phyloP scores from a whole-genome alignment of 164 flowering plant species.

The Nelumbo lutea region DNA sequence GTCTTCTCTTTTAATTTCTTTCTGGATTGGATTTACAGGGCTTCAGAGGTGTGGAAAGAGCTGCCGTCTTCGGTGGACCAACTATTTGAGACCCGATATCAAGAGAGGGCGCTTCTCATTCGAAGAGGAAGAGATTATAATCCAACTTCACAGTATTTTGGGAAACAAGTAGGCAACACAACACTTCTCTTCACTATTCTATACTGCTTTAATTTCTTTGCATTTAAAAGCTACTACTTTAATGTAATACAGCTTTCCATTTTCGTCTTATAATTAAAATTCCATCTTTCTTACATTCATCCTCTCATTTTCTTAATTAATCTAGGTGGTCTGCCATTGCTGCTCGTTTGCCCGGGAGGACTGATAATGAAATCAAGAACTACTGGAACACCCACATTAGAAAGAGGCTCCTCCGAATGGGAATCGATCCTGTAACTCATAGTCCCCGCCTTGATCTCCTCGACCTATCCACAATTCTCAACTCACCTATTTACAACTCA shows the following conservation, averaged over 20 bases:
- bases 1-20: neutral
- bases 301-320: neutral
- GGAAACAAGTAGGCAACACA: conserved; percentile 53
- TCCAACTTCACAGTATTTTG: conserved; percentile 50
- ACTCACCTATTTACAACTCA: conserved; percentile 40
- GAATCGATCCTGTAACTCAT: conserved; percentile 73
- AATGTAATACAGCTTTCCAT: too few relatives aligned
- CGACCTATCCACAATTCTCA: conserved; percentile 60
- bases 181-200: neutral
- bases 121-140: conserved; percentile 67
- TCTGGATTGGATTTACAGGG: conserved; percentile 19
- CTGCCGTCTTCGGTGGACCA: conserved; percentile 74
- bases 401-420: conserved; percentile 57
- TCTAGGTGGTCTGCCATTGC: conserved; percentile 75
- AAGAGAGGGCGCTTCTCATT: conserved; percentile 61
- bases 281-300: neutral
- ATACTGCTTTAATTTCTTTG: neutral
- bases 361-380: conserved; percentile 74
- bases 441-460: conserved; percentile 65
- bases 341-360: conserved; percentile 62
- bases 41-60: conserved; percentile 76
- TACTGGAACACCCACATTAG: conserved; percentile 71
- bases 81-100: conserved; percentile 68
- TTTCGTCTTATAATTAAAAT: neutral
- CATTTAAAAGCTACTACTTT: too few relatives aligned